Evolutionary conservation across 352 stramenopile genomes (phyloP), one percentile per base, ranked within the genome.

Genomic region (Pythium monospermum): DNA sequence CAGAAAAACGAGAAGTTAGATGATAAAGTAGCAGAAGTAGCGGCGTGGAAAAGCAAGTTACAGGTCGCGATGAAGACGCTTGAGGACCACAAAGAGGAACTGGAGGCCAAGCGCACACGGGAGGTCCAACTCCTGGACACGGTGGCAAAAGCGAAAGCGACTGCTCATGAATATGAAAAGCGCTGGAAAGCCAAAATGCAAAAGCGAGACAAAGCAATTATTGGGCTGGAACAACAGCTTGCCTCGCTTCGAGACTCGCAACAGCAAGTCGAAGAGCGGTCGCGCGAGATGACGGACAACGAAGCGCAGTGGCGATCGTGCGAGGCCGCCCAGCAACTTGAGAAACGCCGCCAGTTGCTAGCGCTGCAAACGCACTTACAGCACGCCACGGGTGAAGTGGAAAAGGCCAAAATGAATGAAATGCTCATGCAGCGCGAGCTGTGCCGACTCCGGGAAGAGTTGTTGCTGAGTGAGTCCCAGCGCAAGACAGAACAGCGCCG

Each of bases 401-500:
- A 80, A 30, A 83, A 81, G 49, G 52, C 66, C 10, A 65, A 76
- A 35, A 51, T 69, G 13, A 78, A 68, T 25, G 73, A 87, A 28
- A 49, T 68, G 27, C 58, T 86, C 6, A 44, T 73, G 23, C 61
- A 69, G 44, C 69, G 66, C 5, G 72, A 88, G 45, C 64, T 78
- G 6, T 69, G 68, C 26, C 71, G 69, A 4, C 63, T 88, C 4
- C 71, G 77, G 7, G 74, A 86, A 62, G 74, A 79, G 49, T 45
- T 88, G 25, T 33, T 86, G 30, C 46, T 83, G 16, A 85, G 77
- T 53, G 73, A 88, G 53, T 72, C 66, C 3, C 73, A 78, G 28
- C 68, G 77, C 11, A 62, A 77, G 41, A 81, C 70, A 0, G 72
- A 86, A 22, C 61, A 69, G 16, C 62, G 71, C 8, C 73, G 77